These are phyloP conservation scores for Phytophthora pistaciae DNA, from an alignment of 352 stramenopile genomes.

Conservation along the genomic window DNA sequence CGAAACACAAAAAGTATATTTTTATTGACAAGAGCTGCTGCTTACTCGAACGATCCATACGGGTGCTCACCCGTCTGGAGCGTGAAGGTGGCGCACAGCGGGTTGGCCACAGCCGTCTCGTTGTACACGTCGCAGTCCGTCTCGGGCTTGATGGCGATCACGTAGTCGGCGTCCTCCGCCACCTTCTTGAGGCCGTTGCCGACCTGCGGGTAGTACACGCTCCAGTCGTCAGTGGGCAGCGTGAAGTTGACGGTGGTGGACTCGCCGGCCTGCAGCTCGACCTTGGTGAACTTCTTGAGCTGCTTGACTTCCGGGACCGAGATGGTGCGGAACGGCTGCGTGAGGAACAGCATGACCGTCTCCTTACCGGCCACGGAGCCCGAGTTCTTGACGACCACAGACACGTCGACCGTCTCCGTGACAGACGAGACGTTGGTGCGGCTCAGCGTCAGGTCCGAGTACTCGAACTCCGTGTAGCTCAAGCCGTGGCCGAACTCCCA, in stretches of 20 bases:
- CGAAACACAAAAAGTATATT: background rate
- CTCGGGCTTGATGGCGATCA: conserved; percentile 71
- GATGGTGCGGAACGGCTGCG: conserved; percentile 61
- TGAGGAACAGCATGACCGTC: conserved; percentile 80
- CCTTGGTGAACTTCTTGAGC: conserved; percentile 83
- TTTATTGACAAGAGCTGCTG: conserved; percentile 3
- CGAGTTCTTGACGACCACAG: conserved; percentile 74
- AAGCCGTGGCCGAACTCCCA: conserved; percentile 72
- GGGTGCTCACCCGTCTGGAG: conserved; percentile 37
- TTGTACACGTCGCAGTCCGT: conserved; percentile 81
- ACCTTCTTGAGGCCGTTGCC: conserved; percentile 58
- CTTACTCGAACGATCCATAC: conserved; percentile 40
- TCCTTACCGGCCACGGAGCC: conserved; percentile 67
- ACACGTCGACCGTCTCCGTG: conserved; percentile 51
- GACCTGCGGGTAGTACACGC: conserved; percentile 67
- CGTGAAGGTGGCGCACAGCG: conserved; percentile 37
- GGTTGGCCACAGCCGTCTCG: conserved; percentile 33
- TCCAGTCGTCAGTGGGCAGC: conserved; percentile 60
- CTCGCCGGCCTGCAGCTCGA: conserved; percentile 55
- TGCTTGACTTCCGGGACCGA: conserved; percentile 81
- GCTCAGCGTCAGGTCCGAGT: conserved; percentile 53
- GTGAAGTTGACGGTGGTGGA: conserved; percentile 47
- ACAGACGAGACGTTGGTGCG: conserved; percentile 35
- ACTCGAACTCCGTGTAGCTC: conserved; percentile 75
- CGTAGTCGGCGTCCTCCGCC: conserved; percentile 70